Percentiles rank a stretch among this genome's conserved stretches.
Evolutionary conservation across 2,329 filamentous ascomycete genomes (phyloP).

Genomic region (Fusarium fracticaudum): DNA sequence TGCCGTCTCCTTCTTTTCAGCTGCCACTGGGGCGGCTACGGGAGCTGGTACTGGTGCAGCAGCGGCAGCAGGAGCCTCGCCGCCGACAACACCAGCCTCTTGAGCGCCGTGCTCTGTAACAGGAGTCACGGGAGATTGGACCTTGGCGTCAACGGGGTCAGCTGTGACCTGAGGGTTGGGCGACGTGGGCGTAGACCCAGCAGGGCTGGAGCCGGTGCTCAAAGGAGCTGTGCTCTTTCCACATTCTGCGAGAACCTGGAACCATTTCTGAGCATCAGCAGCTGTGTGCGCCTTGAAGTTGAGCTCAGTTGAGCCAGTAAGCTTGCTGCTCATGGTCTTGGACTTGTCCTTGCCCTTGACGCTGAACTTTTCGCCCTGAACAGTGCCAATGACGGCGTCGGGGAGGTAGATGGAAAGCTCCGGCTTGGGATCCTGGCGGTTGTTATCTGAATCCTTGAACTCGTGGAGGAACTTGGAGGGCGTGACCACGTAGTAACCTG

Average conservation of each 20-base stretch:
- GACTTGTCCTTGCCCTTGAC: constrained; percentile 94
- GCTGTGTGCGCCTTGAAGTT: constrained; percentile 88
- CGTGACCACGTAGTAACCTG: constrained; percentile 90
- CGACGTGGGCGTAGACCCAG: constrained; percentile 43
- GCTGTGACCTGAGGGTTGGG: constrained; percentile 33
- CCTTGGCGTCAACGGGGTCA: constrained; percentile 28
- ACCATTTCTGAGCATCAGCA: constrained; percentile 86
- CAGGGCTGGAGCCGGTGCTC: constrained; percentile 39
- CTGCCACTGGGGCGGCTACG: background rate
- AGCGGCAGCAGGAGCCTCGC: constrained; percentile 27
- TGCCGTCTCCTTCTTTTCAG: constrained; percentile 37
- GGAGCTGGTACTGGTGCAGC: constrained; percentile 12
- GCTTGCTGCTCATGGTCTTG: constrained; percentile 81
- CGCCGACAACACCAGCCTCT: constrained; percentile 57
- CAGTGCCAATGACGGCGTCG: constrained; percentile 80
- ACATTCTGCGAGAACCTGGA: constrained; percentile 72
- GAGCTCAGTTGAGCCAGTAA: constrained; percentile 82
- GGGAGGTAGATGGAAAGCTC: constrained; percentile 93
- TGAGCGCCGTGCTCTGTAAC: constrained; percentile 51
- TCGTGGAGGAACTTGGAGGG: constrained; percentile 91
- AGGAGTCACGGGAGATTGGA: constrained; percentile 30
- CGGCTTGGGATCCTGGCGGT: constrained; percentile 76
- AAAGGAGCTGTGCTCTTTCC: constrained; percentile 60
- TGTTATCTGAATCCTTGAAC: constrained; percentile 89
- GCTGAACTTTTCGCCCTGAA: constrained; percentile 85